Evolutionary conservation across 257 asterid genomes (phyloP), one percentile per base, ranked within the genome.

Genomic region (Lithospermum erythrorhizon): DNA sequence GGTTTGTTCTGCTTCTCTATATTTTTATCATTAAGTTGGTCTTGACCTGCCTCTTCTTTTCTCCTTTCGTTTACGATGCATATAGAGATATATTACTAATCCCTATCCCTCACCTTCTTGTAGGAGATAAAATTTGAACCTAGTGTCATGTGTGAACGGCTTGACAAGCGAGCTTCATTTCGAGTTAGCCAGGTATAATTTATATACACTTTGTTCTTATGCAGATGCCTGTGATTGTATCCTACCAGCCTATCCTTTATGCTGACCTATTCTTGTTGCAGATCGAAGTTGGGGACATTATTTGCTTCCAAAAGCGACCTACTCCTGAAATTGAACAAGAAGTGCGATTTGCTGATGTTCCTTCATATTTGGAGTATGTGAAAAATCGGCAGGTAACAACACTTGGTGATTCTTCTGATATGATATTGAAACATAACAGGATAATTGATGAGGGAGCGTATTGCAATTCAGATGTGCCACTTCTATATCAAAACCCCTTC

Each of bases 241-340:
- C 37, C 49, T 41, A 11, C 18, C 4, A 18, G 14, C 49, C 17
- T 41, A 14, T 55, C 11, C 25, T 13, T 55, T 29, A 21, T 1
- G 59, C 59, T 21, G 23, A 11, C 23, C 47, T 54, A 19, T 35
- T 63, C 56, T 68, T 21, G 68, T 64, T 68, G 65, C 81, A 82
- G 83, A 80, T 79, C 47, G 80, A 72, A 58, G 79, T 79, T 75
- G 88, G 85, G 45, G 83, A 79, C 72, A 82, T 82, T 57, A 53
- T 82, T 57, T 79, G 85, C 74, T 70, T 70, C 69, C 88, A 82
- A 58, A 82, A 77, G 62, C 67, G 61, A 63, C 75, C 64, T 68
- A 49, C 79, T 30, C 59, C 63, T 6, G 66, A 72, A 70, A 72
- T 61, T 57, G 53, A 76, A 53, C 70, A 70, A 61, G 66, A 21